phyloP scores from a whole-genome alignment of 306 rosid species.

The Parietaria judaica region DNA sequence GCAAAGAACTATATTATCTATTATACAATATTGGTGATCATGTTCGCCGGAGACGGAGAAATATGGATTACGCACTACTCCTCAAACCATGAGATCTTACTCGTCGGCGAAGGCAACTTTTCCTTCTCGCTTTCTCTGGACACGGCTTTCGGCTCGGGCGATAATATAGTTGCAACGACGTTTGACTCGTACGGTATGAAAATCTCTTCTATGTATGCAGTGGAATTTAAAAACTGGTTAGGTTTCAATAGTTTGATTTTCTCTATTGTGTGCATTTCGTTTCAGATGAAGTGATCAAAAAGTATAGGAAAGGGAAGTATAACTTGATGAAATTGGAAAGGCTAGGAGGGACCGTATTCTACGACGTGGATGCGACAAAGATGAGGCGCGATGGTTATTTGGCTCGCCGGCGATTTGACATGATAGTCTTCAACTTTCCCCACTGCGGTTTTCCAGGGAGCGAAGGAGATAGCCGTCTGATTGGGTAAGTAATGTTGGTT shows the following conservation, averaged over 20 bases:
- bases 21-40: too few relatives aligned
- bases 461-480: conserved; percentile 18
- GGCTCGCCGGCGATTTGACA: conserved; percentile 35
- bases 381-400: conserved; percentile 33
- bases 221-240: too few relatives aligned
- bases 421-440: conserved; percentile 51
- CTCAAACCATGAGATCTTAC: conserved; percentile 34
- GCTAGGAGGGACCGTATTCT: conserved; percentile 35
- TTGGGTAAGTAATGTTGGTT: conserved; percentile 29
- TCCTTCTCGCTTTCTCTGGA: conserved; percentile 42
- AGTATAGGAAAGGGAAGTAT: conserved; percentile 38
- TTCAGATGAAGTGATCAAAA: conserved; percentile 31
- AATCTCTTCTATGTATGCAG: too few relatives aligned
- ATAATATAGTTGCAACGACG: conserved; percentile 36
- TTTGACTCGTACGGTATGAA: conserved; percentile 20
- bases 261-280: neutral
- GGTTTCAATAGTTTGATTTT: neutral
- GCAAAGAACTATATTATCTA: too few relatives aligned
- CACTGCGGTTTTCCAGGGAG: conserved; percentile 48
- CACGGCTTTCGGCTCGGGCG: conserved; percentile 31
- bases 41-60: neutral
- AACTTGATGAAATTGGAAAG: conserved; percentile 29
- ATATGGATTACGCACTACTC: conserved; percentile 35
- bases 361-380: conserved; percentile 47
- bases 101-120: conserved; percentile 57